phyloP scores from a whole-genome alignment of 2,329 filamentous ascomycete species.

The Dichotomopilus funicola region DNA sequence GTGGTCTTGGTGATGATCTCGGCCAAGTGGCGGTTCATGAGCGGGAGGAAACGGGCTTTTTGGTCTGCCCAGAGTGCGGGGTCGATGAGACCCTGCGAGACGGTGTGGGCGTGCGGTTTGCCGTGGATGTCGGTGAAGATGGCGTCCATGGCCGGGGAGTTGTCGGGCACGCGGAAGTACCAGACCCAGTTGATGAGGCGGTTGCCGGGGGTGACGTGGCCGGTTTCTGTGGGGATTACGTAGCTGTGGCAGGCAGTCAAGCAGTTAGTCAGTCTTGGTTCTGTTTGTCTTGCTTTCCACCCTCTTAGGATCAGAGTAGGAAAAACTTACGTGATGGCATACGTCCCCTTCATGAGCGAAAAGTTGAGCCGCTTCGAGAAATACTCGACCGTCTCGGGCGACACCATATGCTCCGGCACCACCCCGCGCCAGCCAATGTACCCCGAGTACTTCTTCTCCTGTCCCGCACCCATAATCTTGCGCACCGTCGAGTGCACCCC shows the following conservation, averaged over 20 bases:
- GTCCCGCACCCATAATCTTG: slow-evolving; percentile 19
- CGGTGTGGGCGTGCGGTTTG: slow-evolving; percentile 34
- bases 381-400: slow-evolving; percentile 17
- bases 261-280: too few relatives aligned
- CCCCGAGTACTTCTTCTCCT: slow-evolving; percentile 23
- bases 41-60: slow-evolving; percentile 7
- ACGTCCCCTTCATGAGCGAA: slow-evolving; percentile 16
- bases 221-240: slow-evolving; percentile 38
- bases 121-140: slow-evolving; percentile 40
- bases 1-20: slow-evolving; percentile 33
- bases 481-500: slow-evolving; percentile 30
- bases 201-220: slow-evolving; percentile 32
- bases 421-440: slow-evolving; percentile 27
- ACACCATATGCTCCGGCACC: slow-evolving; percentile 20
- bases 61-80: slow-evolving; percentile 33
- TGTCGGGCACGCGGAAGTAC: slow-evolving; percentile 38
- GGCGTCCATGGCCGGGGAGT: slow-evolving; percentile 32
- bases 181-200: slow-evolving; percentile 43
- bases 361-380: slow-evolving; percentile 15
- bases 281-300: too few relatives aligned
- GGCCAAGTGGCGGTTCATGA: slow-evolving; percentile 34
- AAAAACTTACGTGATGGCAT: slow-evolving; percentile 22
- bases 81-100: slow-evolving; percentile 36
- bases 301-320: background rate
- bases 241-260: too few relatives aligned